A percentile compares a stretch with the other conserved stretches of the same genome.
Evolutionary conservation across 306 rosid species (phyloP).

Genomic region (Sindora glabra): DNA sequence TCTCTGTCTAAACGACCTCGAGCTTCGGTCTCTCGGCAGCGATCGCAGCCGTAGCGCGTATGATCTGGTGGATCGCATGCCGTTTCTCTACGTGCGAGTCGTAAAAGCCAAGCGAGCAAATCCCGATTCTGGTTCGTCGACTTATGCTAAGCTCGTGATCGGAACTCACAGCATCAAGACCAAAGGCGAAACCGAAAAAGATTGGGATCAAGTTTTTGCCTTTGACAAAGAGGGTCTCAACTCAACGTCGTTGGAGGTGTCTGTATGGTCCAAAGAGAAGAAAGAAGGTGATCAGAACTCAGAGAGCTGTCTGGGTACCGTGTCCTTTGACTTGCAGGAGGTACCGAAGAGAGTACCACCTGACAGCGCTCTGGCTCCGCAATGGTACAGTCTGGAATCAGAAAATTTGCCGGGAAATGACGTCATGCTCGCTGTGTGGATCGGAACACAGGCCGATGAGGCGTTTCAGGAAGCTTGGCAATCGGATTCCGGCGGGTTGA

Average conservation of each 20-base stretch:
- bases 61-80: slow-evolving; percentile 72
- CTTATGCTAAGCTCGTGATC: slow-evolving; percentile 59
- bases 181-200: slow-evolving; percentile 45
- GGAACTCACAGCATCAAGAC: slow-evolving; percentile 71
- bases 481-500: slow-evolving; percentile 76
- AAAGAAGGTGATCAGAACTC: slow-evolving; percentile 30
- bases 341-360: slow-evolving; percentile 84
- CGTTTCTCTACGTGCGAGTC: slow-evolving; percentile 59
- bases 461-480: slow-evolving; percentile 94
- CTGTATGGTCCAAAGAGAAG: slow-evolving; percentile 49
- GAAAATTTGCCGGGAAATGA: slow-evolving; percentile 56
- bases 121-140: not conserved
- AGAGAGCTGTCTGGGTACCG: slow-evolving; percentile 20
- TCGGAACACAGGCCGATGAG: slow-evolving; percentile 79
- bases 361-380: slow-evolving; percentile 87
- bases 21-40: slow-evolving; percentile 40
- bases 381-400: slow-evolving; percentile 79
- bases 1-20: slow-evolving; percentile 29
- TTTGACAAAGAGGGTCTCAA: slow-evolving; percentile 76
- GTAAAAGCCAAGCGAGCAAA: slow-evolving; percentile 48
- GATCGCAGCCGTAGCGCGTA: slow-evolving; percentile 45
- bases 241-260: slow-evolving; percentile 71
- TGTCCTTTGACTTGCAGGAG: slow-evolving; percentile 63
- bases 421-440: slow-evolving; percentile 83
- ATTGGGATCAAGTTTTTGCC: slow-evolving; percentile 87